Evolutionary conservation across 1,284 basidiomycete species (phyloP), one percentile per base, ranked within the genome.

Genomic region (Peniophora sp.): DNA sequence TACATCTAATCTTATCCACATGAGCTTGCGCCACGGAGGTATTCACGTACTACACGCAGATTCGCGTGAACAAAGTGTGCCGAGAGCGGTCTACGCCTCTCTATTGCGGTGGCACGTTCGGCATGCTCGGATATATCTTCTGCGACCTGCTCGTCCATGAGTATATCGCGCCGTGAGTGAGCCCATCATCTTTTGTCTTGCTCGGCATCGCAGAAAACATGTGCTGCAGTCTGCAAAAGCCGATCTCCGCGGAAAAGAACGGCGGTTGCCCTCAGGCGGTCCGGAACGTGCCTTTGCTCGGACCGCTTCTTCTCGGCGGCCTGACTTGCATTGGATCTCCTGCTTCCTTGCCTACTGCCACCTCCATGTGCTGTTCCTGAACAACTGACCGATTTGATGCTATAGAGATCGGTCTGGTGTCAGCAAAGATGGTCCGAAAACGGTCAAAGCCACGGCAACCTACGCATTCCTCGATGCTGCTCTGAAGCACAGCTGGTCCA

Each of bases 61-160:
- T 88, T 59, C 74, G 69, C 47, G 75, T 96, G 52, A 94, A 97
- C 66, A 75, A 80, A 37, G 75, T 81, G 14, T 89, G 91, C 61
- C 77, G 93, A 55, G 73, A 74, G 50, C 73, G 79, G 49, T 69
- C 73, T 27, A 90, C 85, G 55, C 85, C 88, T 14, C 89, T 98
- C 66, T 98, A 97, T 62, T 82, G 85, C 17, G 90, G 93, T 0
- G 88, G 88, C 9, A 85, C 88, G 11, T 94, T 92, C 64, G 96
- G 96, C n/a, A 74, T 96, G 53, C 74, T 86, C 47, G 97, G 96
- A 5, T 99, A 90, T 68, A 90, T 96, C 59, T 97, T 98, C 65
- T 90, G 91, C 53, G 95, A 99, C 65, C 76, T 99, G 46, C 75
- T 94, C 51, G 73, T 78, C 42, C 92, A 96, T 63, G 83, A 92